Base-by-base conservation (phyloP, 2,329 filamentous ascomycete species). In the Dothiorella sarmentorum region DNA sequence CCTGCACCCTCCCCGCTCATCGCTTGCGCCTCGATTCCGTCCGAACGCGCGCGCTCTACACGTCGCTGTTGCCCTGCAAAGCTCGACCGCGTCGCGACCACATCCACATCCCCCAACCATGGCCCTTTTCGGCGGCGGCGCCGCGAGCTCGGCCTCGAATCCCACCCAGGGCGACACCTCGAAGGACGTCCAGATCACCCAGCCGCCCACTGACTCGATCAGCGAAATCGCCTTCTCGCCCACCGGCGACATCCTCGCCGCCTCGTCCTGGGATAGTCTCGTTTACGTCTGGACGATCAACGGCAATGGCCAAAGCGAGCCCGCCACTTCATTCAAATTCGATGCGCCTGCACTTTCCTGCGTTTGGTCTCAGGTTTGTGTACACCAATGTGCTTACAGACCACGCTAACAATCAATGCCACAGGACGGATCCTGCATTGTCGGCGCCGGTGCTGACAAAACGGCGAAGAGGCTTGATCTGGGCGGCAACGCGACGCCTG, bases 261-360 rank as follows among this genome's bases (percentile, higher is more conserved):
- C 97, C 33, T 80, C 91, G 47, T 96, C 91, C 67, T 99, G 94
- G 94, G 94, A 99, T 76, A 96, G 95, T 79, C 96, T 96, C 74
- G 91, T 97, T 63, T 88, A 92, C 69, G 93, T 99, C 71, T 99
- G 97, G 77, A 91, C 97, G 74, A 91, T 97, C 71, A 85, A 87
- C 64, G 77, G 76, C 59, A 85, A 85, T 64, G 91, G 91, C 42
- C 84, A 89, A 70, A 93, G 89, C 69, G 85, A 91, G 71, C 91
- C 91, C 51, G 93, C 92, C 69, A 91, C 91, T 63, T 79, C 88
- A 60, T 95, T 94, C 70, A 89, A 95, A 65, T 90, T 95, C 75
- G 88, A 91, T 64, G 90, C 83, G 43, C 91, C 92, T 3, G 92
- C 96, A 3, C 78, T 99, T 61, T 89, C 85, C 70, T 87, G 88